These are phyloP conservation scores for Helichrysum umbraculigerum DNA, from an alignment of 129 eudicot genomes.

Conservation along the genomic window DNA sequence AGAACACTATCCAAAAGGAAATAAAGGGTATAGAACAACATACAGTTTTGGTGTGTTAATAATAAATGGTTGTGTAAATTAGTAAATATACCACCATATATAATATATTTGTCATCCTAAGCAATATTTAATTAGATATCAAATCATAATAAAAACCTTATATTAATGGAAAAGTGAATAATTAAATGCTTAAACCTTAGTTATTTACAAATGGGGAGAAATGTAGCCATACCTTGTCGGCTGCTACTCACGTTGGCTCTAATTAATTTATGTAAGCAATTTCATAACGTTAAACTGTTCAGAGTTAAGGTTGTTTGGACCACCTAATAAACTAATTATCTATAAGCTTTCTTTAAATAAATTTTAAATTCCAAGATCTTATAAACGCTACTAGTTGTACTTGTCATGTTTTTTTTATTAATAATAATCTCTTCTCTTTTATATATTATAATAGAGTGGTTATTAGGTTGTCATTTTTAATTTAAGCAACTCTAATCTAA, in stretches of 20 bases:
- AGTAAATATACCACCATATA: no score
- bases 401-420: not conserved
- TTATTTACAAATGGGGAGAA: constrained; percentile 13
- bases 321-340: constrained; percentile 20
- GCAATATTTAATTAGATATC: not conserved
- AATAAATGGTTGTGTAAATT: no score
- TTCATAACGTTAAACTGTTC: not conserved
- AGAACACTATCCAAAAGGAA: no score
- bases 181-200: constrained; percentile 17
- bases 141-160: not conserved
- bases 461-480: no score
- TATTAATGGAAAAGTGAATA: not conserved
- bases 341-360: not conserved
- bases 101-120: not conserved
- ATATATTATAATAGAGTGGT: no score
- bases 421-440: no score
- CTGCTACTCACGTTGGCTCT: constrained; percentile 23
- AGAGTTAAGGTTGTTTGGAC: not conserved
- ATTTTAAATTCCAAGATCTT: not conserved
- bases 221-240: constrained; percentile 26
- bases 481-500: no score
- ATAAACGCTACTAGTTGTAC: not conserved
- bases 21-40: no score
- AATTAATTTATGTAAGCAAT: constrained; percentile 14
- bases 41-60: no score